A percentile compares a stretch with the other conserved stretches of the same genome.
Evolutionary conservation across 345 rosid species (phyloP).

Genomic region (Populus simonii): DNA sequence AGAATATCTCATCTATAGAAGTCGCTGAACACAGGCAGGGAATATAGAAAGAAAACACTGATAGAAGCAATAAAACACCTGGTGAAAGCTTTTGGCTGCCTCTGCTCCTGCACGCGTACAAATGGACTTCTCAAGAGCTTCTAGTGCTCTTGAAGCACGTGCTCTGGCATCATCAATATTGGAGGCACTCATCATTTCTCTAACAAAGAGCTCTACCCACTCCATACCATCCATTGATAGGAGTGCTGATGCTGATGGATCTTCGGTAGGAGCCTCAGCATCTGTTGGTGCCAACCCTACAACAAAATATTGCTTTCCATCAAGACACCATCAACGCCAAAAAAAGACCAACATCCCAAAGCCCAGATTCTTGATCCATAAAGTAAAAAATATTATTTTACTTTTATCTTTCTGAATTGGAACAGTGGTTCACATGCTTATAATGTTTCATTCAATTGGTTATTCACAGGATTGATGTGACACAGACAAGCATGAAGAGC

Average conservation of each 20-base stretch:
- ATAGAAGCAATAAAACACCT: constrained; percentile 35
- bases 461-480: neutral
- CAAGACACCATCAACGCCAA: neutral
- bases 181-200: constrained; percentile 69
- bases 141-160: constrained; percentile 78
- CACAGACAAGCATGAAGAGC: neutral
- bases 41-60: neutral
- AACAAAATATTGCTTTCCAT: constrained; percentile 6
- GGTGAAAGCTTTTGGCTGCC: constrained; percentile 47
- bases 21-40: neutral
- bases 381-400: neutral
- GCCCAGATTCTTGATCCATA: neutral
- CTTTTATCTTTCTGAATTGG: neutral
- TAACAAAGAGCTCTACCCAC: constrained; percentile 81
- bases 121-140: constrained; percentile 73
- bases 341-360: neutral
- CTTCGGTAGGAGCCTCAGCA: constrained; percentile 34
- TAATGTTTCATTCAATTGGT: neutral
- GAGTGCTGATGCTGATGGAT: constrained; percentile 29
- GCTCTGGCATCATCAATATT: constrained; percentile 72
- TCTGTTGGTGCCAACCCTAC: constrained; percentile 26
- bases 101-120: constrained; percentile 55
- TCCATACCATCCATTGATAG: constrained; percentile 55
- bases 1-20: neutral
- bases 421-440: neutral